Evolutionary conservation across 768 basidiomycete species (phyloP).

Genomic region (Auriscalpium microsporum): DNA sequence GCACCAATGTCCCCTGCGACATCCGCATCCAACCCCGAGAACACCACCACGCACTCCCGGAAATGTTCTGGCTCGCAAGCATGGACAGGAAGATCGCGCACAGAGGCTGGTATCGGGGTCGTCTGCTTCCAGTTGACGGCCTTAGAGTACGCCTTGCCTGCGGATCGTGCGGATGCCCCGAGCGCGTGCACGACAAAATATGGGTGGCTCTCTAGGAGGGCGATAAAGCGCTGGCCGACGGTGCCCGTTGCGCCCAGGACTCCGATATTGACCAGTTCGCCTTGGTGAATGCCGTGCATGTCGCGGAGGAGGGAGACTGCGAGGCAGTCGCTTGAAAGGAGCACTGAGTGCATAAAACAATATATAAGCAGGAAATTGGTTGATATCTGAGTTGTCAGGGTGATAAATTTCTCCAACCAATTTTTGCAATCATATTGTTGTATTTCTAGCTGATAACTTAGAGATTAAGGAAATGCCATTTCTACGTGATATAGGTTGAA

Average conservation of each 20-base stretch:
- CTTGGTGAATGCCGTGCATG: constrained; percentile 14
- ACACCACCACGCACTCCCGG: constrained; percentile 74
- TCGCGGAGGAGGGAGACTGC: too few species aligned
- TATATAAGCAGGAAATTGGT: too few species aligned
- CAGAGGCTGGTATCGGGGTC: constrained; percentile 58
- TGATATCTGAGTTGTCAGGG: too few species aligned
- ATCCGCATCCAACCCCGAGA: constrained; percentile 94
- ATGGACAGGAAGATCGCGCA: constrained; percentile 56
- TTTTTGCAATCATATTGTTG: too few species aligned
- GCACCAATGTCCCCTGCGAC: constrained; percentile 92
- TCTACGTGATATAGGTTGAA: too few species aligned
- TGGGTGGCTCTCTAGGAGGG: constrained; percentile 78
- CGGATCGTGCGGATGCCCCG: constrained; percentile 83
- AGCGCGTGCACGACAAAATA: constrained; percentile 84
- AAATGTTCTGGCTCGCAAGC: constrained; percentile 78
- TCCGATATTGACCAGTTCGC: constrained; percentile 45
- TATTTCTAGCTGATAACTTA: too few species aligned
- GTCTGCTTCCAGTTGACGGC: constrained; percentile 87
- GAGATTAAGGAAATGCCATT: too few species aligned
- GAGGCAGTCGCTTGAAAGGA: too few species aligned
- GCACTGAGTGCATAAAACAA: too few species aligned
- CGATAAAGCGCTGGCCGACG: constrained; percentile 93
- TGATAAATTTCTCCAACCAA: too few species aligned
- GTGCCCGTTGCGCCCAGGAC: constrained; percentile 88
- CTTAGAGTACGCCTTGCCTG: constrained; percentile 68